Percentiles rank a stretch among this genome's conserved stretches.
phyloP scores from a whole-genome alignment of 2,329 filamentous ascomycete genomes.

The Colletotrichum sp. region DNA sequence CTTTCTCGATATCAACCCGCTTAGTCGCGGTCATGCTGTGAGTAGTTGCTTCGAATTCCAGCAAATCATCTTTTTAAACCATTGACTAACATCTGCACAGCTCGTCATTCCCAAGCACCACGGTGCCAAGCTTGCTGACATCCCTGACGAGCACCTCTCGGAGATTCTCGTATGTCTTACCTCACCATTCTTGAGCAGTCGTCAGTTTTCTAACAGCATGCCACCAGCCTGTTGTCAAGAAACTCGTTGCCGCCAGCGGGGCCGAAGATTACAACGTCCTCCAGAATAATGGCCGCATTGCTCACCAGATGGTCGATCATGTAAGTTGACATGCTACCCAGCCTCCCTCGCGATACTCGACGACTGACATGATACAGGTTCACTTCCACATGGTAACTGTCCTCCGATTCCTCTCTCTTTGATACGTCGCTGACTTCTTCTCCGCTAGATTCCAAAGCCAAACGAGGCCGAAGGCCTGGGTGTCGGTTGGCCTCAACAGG shows the following conservation, averaged over 20 bases:
- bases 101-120: constrained; percentile 97
- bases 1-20: constrained; percentile 93
- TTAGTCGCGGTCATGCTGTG: constrained; percentile 90
- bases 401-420: background rate
- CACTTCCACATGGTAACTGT: constrained; percentile 86
- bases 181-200: background rate
- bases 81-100: constrained; percentile 47
- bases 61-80: background rate
- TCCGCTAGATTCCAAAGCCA: constrained; percentile 85
- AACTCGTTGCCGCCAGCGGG: constrained; percentile 78
- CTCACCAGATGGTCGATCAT: constrained; percentile 92
- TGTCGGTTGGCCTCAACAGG: constrained; percentile 79
- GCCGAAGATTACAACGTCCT: constrained; percentile 88
- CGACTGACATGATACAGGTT: constrained; percentile 56
- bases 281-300: constrained; percentile 93
- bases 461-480: constrained; percentile 80
- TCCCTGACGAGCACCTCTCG: constrained; percentile 84
- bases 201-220: background rate
- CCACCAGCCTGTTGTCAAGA: constrained; percentile 78
- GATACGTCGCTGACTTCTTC: background rate
- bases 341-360: background rate
- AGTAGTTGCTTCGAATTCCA: constrained; percentile 29
- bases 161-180: constrained; percentile 75
- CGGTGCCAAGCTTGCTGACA: constrained; percentile 88
- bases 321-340: constrained; percentile 57